These are phyloP conservation scores for Neurospora tetrasperma DNA, from an alignment of 495 filamentous ascomycete species.

Conservation along the genomic window DNA sequence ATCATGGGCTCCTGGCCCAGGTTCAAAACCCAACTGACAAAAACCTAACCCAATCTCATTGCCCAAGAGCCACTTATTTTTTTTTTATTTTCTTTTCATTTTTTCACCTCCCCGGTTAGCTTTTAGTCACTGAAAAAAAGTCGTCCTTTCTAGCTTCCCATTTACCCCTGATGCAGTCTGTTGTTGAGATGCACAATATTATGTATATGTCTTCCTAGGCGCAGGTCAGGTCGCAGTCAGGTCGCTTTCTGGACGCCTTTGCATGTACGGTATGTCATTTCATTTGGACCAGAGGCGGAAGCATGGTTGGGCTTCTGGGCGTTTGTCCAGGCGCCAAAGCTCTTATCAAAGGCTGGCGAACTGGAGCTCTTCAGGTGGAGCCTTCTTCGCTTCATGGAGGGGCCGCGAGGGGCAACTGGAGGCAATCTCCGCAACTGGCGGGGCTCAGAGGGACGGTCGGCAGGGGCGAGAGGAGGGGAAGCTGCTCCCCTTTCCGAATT, in stretches of 20 bases:
- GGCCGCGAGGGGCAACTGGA: neutral
- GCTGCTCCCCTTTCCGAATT: neutral
- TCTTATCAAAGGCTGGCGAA: neutral
- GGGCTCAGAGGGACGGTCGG: neutral
- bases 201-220: neutral
- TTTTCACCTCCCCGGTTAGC: neutral
- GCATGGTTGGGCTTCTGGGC: neutral
- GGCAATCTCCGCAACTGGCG: neutral
- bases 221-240: neutral
- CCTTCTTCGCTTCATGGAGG: neutral
- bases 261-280: neutral
- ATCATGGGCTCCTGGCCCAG: conserved; percentile 15
- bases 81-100: neutral
- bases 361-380: neutral
- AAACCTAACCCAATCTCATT: neutral
- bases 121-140: neutral
- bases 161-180: neutral
- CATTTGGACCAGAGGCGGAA: neutral
- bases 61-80: neutral
- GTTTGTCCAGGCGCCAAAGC: neutral
- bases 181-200: neutral
- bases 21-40: conserved; percentile 12
- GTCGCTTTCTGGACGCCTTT: neutral
- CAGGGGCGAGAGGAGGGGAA: neutral
- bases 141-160: neutral